Base-by-base conservation (phyloP, 306 rosid species). In the Luffa aegyptiaca region DNA sequence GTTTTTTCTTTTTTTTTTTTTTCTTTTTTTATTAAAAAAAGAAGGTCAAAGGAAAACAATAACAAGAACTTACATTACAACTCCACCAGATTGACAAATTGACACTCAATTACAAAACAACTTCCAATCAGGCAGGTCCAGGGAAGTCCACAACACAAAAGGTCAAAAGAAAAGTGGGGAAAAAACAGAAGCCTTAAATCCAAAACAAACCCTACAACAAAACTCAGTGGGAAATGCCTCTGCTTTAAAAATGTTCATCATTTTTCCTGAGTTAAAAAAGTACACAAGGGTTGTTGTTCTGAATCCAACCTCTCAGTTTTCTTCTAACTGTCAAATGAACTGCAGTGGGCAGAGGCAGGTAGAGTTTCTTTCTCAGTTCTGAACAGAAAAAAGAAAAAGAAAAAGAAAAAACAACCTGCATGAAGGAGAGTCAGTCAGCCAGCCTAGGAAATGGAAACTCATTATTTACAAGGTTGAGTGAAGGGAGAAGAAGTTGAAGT, bases 401-500 rank as follows among this genome's bases (percentile, higher is more conserved):
- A 26, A 26, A 26, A 26, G 31, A 46, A 17, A 51, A 8, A 39
- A 48, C 45, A 73, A 33, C 78, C 75, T 69, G 75, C 8, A 69
- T 73, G 78, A 49, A 73, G 77, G 56, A 73, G 39, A 73, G 59
- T 73, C 44, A 73, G 59, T 73, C 13, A 73, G 61, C 8, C 58
- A 72, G 77, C 20, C 57, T 26, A 70, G 2, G 77, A 48, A 72
- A 72, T n/a, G 13, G 62, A 73, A 70, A 46, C 78, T 52, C 35
- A 36, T 75, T 26, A 20, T 71, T 53, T 53, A 75, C 64, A 75
- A 17, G 77, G 81, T 42, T n/a, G 87, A 80, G 83, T 84, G 86
- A 17, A 51, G 69, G 63, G 86, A 68, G 84, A 90, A 93, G 35
- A 88, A 90, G 92, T 87, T 88, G 85, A 90, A 93, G 88, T 93